Percentiles rank a stretch among this genome's conserved stretches.
These are phyloP conservation scores for Thielaviopsis punctulata DNA, from an alignment of 2,329 filamentous ascomycete genomes.

Conservation along the genomic window DNA sequence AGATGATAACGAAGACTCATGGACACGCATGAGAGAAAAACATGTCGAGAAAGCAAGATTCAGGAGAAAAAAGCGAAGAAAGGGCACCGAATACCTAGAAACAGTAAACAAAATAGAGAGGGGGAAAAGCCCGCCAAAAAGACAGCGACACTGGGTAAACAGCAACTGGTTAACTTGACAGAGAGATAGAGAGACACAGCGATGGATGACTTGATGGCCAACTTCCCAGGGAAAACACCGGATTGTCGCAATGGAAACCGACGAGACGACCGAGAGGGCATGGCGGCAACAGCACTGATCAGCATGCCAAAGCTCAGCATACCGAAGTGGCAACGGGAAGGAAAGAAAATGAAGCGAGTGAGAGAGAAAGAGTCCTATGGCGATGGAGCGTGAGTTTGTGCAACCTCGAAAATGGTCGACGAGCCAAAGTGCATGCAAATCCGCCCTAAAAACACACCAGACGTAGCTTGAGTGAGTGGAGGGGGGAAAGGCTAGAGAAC, in stretches of 20 bases:
- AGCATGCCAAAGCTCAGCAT: too few species aligned
- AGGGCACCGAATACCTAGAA: neutral
- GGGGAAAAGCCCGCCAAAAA: neutral
- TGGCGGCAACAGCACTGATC: too few species aligned
- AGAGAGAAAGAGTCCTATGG: neutral
- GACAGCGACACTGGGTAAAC: neutral
- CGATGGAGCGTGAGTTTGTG: neutral
- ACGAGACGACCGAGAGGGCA: too few species aligned
- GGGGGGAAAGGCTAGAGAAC: too few species aligned
- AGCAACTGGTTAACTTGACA: neutral
- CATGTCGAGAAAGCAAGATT: neutral
- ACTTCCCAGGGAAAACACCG: neutral
- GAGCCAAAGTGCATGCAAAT: neutral
- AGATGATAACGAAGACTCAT: neutral
- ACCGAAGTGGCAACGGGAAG: too few species aligned
- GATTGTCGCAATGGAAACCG: neutral
- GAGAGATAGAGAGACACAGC: neutral
- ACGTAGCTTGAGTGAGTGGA: too few species aligned
- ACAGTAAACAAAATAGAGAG: neutral
- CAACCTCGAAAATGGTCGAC: neutral
- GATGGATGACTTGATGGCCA: neutral
- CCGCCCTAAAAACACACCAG: too few species aligned
- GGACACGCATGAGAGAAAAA: neutral
- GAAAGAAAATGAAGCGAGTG: neutral
- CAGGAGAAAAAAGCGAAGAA: neutral